phyloP scores from a whole-genome alignment of 2,329 filamentous ascomycete species.

The Trichoderma sp. region DNA sequence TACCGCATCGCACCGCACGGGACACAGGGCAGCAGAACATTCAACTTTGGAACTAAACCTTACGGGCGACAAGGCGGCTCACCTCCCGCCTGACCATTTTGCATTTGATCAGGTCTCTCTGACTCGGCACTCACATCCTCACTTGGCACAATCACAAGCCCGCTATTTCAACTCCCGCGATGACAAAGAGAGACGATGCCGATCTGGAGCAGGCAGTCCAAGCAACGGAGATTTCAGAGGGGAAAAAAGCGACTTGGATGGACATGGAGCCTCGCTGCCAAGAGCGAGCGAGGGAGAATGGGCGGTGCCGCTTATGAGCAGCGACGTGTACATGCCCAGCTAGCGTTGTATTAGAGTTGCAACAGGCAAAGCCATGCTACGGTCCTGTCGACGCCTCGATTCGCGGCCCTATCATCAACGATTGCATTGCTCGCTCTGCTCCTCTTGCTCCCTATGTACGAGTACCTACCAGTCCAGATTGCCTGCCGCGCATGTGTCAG shows the following conservation, averaged over 20 bases:
- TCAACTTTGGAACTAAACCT: not conserved
- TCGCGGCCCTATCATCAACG: not conserved
- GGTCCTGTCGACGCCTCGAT: not conserved
- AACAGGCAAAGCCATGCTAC: constrained; percentile 2
- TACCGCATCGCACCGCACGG: not conserved
- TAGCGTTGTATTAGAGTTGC: constrained; percentile 12
- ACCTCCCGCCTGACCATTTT: constrained; percentile 1
- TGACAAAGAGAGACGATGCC: not conserved
- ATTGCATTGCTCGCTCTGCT: not conserved
- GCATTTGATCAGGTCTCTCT: not conserved
- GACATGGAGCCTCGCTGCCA: not conserved
- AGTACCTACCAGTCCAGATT: not conserved
- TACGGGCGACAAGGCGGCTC: not conserved
- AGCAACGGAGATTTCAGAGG: not conserved
- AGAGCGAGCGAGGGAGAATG: not conserved
- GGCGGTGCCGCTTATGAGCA: not conserved
- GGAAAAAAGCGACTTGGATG: not conserved
- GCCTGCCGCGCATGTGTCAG: not conserved
- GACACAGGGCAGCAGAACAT: not conserved
- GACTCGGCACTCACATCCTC: not conserved
- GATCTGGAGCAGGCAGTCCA: not conserved
- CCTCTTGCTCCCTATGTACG: not conserved
- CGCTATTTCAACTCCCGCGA: not conserved
- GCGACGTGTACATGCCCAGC: not conserved
- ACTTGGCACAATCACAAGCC: not conserved